A percentile compares a stretch with the other conserved stretches of the same genome.
These are phyloP conservation scores for Cladosporium sp. DNA, from an alignment of 2,329 filamentous ascomycete species.

Conservation along the genomic window DNA sequence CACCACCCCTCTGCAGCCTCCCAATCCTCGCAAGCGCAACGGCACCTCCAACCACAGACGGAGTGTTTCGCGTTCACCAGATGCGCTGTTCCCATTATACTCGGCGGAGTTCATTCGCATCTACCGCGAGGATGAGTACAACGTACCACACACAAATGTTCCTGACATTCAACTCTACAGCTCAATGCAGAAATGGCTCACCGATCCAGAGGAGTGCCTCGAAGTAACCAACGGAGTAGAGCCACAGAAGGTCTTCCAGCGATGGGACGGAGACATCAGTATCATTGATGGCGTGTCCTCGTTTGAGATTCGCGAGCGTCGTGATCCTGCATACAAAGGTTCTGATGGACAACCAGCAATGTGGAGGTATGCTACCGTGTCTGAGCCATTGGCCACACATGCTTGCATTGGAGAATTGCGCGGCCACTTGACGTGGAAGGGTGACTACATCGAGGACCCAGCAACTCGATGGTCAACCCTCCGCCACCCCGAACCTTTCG, in stretches of 20 bases:
- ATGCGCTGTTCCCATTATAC: conserved; percentile 27
- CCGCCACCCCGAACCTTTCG: conserved; percentile 49
- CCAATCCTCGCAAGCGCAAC: conserved; percentile 56
- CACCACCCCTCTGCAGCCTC: conserved; percentile 53
- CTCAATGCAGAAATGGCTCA: conserved; percentile 72
- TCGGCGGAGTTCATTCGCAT: conserved; percentile 65
- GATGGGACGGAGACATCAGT: conserved; percentile 52
- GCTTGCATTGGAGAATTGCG: conserved; percentile 68
- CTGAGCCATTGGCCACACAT: conserved; percentile 46
- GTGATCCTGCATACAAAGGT: conserved; percentile 44
- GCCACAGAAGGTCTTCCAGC: conserved; percentile 44
- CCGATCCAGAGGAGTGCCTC: conserved; percentile 56
- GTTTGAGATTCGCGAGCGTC: conserved; percentile 49
- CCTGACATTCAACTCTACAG: conserved; percentile 63
- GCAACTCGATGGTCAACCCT: conserved; percentile 44
- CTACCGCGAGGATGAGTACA: conserved; percentile 42
- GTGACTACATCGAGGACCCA: conserved; percentile 44
- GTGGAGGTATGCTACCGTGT: conserved; percentile 64
- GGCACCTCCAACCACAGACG: conserved; percentile 56
- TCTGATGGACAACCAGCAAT: conserved; percentile 55
- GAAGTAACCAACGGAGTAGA: conserved; percentile 9
- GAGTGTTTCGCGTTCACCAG: conserved; percentile 72
- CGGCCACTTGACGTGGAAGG: conserved; percentile 43
- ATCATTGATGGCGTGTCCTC: conserved; percentile 49
- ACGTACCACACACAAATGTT: conserved; percentile 11